Base-by-base conservation (phyloP, 495 filamentous ascomycete genomes). In the Immersiella caudata region DNA sequence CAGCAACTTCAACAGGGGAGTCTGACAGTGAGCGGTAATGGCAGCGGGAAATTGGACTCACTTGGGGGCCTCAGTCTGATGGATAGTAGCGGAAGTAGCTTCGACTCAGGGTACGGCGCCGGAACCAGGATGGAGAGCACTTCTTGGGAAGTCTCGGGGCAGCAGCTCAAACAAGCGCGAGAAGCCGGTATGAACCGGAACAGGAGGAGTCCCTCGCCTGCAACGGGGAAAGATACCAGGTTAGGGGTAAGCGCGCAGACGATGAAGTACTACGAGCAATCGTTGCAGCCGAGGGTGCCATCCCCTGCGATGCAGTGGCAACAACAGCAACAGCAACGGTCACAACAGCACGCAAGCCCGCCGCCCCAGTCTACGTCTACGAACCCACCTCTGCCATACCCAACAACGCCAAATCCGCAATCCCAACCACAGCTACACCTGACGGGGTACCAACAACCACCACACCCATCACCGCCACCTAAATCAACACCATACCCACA, bases 191-290 rank as follows among this genome's bases (percentile, higher is more conserved):
- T 33, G 40, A 46, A 46, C 33, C 5, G 33, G 16, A 18, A 14
- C 5, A 46, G 7, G 52, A 55, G 24, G 52, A 26, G 16, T 2
- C 21, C 52, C 11, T 55, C 52, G 52, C 21, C 52, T 9, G 18
- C 3, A 3, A 12, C 16, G 12, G 49, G 4, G 5, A 52, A 52
- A 52, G 49, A 3, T 3, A 52, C 49, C 49, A n/a, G 52, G 6
- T 22, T 55, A n/a, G 52, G 52, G 7, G 59, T 63, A 24, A 63
- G 61, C 33, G 26, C 24, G 25, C 12, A 63, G 49, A n/a, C 25
- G 16, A 52, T 51, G 61, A 36, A 63, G n/a, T 52, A 52, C 26
- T 63, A 63, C 49, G 46, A 51, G 25, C 61, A 63, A 16, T 54
- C n/a, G 40, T 21, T 25, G 21, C 24, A 50, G 18, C 29, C 22